Conservation (phyloP, 345 rosid genomes). For the Heritiera fomes region DNA sequence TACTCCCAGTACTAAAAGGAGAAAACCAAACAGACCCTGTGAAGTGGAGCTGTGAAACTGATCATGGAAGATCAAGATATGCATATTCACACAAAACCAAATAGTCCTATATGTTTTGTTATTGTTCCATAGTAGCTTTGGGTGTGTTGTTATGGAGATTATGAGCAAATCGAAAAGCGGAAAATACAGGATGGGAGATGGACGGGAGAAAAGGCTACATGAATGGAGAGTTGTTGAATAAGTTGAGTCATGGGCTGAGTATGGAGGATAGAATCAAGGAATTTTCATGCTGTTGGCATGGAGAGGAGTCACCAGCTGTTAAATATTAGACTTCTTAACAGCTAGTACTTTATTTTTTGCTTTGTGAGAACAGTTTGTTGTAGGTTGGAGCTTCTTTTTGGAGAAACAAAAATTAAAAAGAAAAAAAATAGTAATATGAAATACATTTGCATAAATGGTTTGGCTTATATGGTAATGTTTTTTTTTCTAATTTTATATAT, state of each 20-base stretch:
- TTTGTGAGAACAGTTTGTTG: slow-evolving; percentile 27
- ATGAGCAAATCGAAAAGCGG: background rate
- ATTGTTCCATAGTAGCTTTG: slow-evolving; percentile 18
- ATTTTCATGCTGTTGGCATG: slow-evolving; percentile 42
- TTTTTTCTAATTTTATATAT: background rate
- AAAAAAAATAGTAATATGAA: background rate
- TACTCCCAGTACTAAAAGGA: slow-evolving; percentile 47
- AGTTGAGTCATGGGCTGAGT: slow-evolving; percentile 39
- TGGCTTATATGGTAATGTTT: background rate
- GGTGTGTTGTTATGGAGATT: slow-evolving; percentile 22
- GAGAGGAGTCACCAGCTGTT: slow-evolving; percentile 46
- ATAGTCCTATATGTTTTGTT: slow-evolving; percentile 6
- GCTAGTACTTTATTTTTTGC: slow-evolving; percentile 27
- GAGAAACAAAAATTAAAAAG: background rate
- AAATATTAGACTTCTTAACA: slow-evolving; percentile 55
- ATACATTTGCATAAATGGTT: background rate
- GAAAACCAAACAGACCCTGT: slow-evolving; percentile 44
- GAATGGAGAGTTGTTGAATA: slow-evolving; percentile 12
- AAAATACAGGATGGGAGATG: background rate
- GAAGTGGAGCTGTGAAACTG: slow-evolving; percentile 28
- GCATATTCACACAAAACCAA: background rate
- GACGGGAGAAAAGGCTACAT: background rate
- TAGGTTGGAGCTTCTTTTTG: background rate
- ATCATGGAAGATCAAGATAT: background rate
- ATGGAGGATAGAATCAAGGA: slow-evolving; percentile 23